Percentiles rank a stretch among this genome's conserved stretches.
Conservation (phyloP, 371 early-diverging fungal species). For the Dipsacomyces acuminosporus region DNA sequence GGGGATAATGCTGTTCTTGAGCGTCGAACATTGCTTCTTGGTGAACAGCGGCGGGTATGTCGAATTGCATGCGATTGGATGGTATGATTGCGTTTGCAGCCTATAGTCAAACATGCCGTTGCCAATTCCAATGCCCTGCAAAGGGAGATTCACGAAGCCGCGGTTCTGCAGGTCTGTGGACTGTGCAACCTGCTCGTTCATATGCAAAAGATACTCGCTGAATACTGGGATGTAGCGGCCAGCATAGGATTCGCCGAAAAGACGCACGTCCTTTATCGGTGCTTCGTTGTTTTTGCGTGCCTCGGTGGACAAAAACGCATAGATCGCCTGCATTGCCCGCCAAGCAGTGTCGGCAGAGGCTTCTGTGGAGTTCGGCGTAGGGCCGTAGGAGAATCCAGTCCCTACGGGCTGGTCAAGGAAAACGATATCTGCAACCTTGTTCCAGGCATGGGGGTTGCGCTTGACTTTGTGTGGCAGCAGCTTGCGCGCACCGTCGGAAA, state of each 20-base stretch:
- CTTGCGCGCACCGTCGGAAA: slow-evolving; percentile 23
- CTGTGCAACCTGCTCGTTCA: slow-evolving; percentile 18
- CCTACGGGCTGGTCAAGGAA: slow-evolving; percentile 72
- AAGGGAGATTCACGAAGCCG: slow-evolving; percentile 19
- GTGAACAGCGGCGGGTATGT: slow-evolving; percentile 65
- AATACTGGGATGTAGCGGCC: slow-evolving; percentile 64
- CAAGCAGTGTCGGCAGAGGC: slow-evolving; percentile 49
- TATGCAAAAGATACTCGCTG: slow-evolving; percentile 31
- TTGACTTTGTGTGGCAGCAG: slow-evolving; percentile 20
- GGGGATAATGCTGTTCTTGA: slow-evolving; percentile 61
- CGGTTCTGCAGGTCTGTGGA: slow-evolving; percentile 15
- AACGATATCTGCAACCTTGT: slow-evolving; percentile 70
- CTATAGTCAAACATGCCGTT: slow-evolving; percentile 77
- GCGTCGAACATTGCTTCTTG: slow-evolving; percentile 54
- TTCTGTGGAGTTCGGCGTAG: slow-evolving; percentile 48
- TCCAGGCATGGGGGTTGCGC: slow-evolving; percentile 72
- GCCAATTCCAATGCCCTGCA: slow-evolving; percentile 70
- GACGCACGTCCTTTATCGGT: slow-evolving; percentile 40
- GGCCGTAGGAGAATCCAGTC: slow-evolving; percentile 49
- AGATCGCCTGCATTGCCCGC: slow-evolving; percentile 49
- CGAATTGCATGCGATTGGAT: slow-evolving; percentile 70
- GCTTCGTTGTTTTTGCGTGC: slow-evolving; percentile 2
- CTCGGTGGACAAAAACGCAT: slow-evolving; percentile 45
- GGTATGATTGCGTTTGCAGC: slow-evolving; percentile 59
- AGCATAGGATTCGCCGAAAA: slow-evolving; percentile 63